These are phyloP conservation scores for Thielaviopsis ethacetica DNA, from an alignment of 2,329 filamentous ascomycete species.

Conservation along the genomic window DNA sequence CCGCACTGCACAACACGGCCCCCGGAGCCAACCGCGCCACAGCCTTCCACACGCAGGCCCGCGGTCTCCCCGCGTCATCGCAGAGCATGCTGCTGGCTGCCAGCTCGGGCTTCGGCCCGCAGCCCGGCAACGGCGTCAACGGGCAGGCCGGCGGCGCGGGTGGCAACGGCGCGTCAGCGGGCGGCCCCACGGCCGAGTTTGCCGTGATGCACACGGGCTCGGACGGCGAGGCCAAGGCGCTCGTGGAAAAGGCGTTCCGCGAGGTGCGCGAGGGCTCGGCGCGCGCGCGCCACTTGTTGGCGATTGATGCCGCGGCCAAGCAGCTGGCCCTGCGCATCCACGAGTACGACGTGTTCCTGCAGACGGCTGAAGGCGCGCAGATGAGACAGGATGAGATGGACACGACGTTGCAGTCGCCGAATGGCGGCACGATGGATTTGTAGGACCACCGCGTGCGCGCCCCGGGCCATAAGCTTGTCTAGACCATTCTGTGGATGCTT, in stretches of 20 bases:
- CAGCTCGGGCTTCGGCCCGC: background rate
- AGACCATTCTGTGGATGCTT: too few species aligned
- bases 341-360: constrained; percentile 31
- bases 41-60: constrained; percentile 9
- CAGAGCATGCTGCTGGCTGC: constrained; percentile 1
- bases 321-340: constrained; percentile 37
- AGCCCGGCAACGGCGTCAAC: background rate
- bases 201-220: constrained; percentile 19
- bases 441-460: background rate
- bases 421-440: background rate
- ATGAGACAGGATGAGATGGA: constrained; percentile 4
- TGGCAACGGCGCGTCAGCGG: background rate
- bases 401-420: background rate
- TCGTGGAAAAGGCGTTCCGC: constrained; percentile 29
- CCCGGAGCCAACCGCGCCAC: constrained; percentile 3
- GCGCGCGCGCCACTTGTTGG: constrained; percentile 29
- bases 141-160: background rate
- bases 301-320: constrained; percentile 36
- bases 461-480: too few species aligned
- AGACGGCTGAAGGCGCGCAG: constrained; percentile 13
- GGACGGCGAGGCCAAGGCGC: constrained; percentile 22
- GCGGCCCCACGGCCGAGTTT: constrained; percentile 1
- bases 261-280: constrained; percentile 28
- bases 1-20: constrained; percentile 10
- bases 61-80: constrained; percentile 12